Percentiles rank a stretch among this genome's conserved stretches.
Evolutionary conservation across 441 rosid genomes (phyloP).

Genomic region (Mallotus japonicus): DNA sequence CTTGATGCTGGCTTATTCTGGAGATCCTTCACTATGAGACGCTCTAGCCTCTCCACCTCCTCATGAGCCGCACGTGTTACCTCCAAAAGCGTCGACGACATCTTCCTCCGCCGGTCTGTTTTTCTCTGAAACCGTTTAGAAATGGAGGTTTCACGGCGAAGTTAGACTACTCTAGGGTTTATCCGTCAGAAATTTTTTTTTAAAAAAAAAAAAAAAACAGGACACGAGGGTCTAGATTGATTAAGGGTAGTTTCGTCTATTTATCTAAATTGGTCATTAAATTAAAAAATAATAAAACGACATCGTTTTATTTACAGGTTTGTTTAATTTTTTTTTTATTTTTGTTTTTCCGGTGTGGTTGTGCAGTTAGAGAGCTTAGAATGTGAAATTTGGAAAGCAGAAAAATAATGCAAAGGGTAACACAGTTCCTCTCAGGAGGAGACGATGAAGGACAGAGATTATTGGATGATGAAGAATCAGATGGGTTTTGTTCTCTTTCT

Average conservation of each 20-base stretch:
- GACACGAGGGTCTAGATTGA: not conserved
- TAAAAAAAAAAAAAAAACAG: not conserved
- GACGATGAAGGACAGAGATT: conserved; percentile 51
- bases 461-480: conserved; percentile 63
- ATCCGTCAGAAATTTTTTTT: not conserved
- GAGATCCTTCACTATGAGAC: conserved; percentile 83
- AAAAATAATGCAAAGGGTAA: conserved; percentile 45
- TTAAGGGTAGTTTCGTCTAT: not conserved
- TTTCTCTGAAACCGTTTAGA: not conserved
- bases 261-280: too few species aligned
- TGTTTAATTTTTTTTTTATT: too few species aligned
- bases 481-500: conserved; percentile 64
- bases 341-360: too few species aligned
- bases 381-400: not conserved
- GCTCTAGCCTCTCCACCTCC: conserved; percentile 84
- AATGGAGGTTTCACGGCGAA: not conserved
- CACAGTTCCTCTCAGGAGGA: conserved; percentile 39
- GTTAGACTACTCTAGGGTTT: conserved; percentile 16
- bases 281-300: not conserved
- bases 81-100: conserved; percentile 96
- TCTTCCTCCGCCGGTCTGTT: conserved; percentile 20
- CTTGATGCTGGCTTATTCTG: conserved; percentile 66
- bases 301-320: not conserved
- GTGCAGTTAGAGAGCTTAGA: not conserved
- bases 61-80: conserved; percentile 84